These are phyloP conservation scores for Phlegmacium glaucopus DNA, from an alignment of 768 basidiomycete genomes.

Conservation along the genomic window DNA sequence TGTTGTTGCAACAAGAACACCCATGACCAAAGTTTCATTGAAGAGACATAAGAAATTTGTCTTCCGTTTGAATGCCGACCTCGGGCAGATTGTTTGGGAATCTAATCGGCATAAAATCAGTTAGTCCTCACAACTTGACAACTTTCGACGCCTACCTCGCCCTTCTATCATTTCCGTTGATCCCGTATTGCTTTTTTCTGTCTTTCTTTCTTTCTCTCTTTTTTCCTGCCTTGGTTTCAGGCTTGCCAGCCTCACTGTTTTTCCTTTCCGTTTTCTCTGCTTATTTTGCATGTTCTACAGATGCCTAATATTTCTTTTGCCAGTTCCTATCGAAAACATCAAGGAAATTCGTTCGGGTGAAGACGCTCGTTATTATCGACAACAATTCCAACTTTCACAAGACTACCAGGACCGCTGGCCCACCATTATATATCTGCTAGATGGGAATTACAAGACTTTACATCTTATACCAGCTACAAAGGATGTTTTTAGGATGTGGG, in stretches of 20 bases:
- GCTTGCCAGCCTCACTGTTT: no score
- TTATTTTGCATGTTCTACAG: no score
- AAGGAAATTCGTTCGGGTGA: conserved; percentile 82
- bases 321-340: conserved; percentile 87
- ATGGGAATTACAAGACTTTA: conserved; percentile 78
- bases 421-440: conserved; percentile 80
- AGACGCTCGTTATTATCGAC: conserved; percentile 72
- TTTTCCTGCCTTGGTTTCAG: no score
- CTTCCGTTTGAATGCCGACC: conserved; percentile 75
- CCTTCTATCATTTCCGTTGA: no score
- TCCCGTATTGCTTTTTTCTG: background rate
- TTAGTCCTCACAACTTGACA: conserved; percentile 31
- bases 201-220: no score
- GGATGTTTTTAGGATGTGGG: conserved; percentile 49
- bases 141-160: no score
- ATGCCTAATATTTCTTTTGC: no score
- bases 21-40: conserved; percentile 81
- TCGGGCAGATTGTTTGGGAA: conserved; percentile 77
- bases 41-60: conserved; percentile 70
- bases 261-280: background rate
- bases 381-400: conserved; percentile 65
- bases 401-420: conserved; percentile 80
- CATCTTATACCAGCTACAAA: conserved; percentile 75
- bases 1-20: conserved; percentile 52
- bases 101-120: conserved; percentile 65